Evolutionary conservation across 345 rosid species (phyloP), one percentile per base, ranked within the genome.

Genomic region (Adansonia digitata): DNA sequence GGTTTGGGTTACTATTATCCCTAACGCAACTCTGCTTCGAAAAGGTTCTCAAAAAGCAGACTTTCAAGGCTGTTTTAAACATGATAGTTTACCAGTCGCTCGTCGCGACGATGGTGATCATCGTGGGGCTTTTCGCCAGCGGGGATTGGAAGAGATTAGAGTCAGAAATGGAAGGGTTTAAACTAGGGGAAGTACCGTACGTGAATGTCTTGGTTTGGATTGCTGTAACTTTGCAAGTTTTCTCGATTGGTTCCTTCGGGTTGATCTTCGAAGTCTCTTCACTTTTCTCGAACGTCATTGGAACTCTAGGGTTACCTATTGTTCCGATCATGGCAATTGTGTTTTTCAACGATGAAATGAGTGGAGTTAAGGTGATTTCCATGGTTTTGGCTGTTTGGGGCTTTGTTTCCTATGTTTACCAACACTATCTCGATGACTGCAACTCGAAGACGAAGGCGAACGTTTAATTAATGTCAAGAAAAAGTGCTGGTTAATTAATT

Each of bases 211-310:
- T 80, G 17, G 59, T 29, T 20, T 76, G 53, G 14, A 73, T 74
- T 55, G 71, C 80, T 13, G 6, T 76, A 4, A 0, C 55, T 7
- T 80, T 57, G 62, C 69, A 80, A 46, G 52, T 76, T 24, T 68
- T 39, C 29, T 37, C 71, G 2, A 68, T 80, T 17, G 75, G 77
- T 15, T 0, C 37, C 0, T 45, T 71, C 11, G 82, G 74, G 5
- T 37, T 80, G 69, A 57, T 80, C 24, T 75, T 80, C 35, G 83
- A 76, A 39, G 72, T 71, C 2, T 80, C 80, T 48, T 59, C 80
- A 37, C 52, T 80, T 14, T 80, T 76, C 52, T 66, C 66, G 0
- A 80, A 76, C 17, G 70, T 71, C 0, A 72, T 76, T 17, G 26
- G 59, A 4, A 43, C 71, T 3, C 31, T 77, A 1, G 80, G 72